These are phyloP conservation scores for Primulina eburnea DNA, from an alignment of 257 asterid species.

Conservation along the genomic window DNA sequence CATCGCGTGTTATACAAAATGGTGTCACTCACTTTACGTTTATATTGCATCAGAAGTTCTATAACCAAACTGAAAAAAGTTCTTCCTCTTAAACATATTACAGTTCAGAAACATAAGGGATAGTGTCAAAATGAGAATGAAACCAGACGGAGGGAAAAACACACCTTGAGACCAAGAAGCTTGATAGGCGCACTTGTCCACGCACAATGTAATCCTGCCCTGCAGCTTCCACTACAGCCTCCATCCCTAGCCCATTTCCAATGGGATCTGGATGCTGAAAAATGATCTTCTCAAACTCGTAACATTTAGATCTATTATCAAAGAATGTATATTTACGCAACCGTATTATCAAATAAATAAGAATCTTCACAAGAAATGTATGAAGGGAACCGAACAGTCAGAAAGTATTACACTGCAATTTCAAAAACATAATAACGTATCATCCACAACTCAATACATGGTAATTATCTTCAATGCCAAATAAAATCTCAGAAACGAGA, in stretches of 20 bases:
- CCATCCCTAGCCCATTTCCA: conserved; percentile 74
- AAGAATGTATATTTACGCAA: background rate
- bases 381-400: background rate
- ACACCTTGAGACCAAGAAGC: conserved; percentile 86
- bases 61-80: background rate
- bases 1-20: no score
- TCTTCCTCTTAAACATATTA: background rate
- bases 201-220: conserved; percentile 97
- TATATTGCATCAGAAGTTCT: no score
- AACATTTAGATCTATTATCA: background rate
- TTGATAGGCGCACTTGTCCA: conserved; percentile 74
- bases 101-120: conserved; percentile 1
- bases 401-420: background rate
- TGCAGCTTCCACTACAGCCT: conserved; percentile 87
- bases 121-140: background rate
- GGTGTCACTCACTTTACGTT: background rate
- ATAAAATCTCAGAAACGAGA: background rate
- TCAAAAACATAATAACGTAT: background rate
- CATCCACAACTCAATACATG: background rate
- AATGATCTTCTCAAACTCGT: background rate
- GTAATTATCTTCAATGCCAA: background rate
- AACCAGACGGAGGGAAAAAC: conserved; percentile 9
- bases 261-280: conserved; percentile 48
- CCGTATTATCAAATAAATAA: background rate
- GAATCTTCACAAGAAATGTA: background rate